Conservation (phyloP, 805 yeast species). For the Saturnispora zaruensis region DNA sequence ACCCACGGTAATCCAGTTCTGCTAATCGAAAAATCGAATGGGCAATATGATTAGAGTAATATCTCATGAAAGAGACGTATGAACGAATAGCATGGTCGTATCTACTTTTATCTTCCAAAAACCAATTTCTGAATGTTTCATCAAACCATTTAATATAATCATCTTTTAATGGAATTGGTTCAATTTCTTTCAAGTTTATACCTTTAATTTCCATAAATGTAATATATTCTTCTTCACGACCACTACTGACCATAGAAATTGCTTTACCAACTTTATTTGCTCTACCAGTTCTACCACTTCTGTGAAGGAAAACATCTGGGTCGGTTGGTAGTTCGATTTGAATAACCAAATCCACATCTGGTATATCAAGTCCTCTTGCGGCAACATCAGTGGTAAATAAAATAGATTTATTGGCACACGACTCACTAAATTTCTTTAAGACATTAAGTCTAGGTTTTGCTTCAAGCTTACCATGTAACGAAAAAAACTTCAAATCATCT, state of each 20-base stretch:
- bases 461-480: slow-evolving; percentile 87
- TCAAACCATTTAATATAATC: slow-evolving; percentile 24
- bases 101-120: slow-evolving; percentile 64
- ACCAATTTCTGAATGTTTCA: slow-evolving; percentile 38
- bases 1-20: slow-evolving; percentile 58
- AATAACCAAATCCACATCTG: slow-evolving; percentile 88
- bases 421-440: slow-evolving; percentile 48
- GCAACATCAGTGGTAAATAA: slow-evolving; percentile 96
- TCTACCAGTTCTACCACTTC: slow-evolving; percentile 93
- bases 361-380: slow-evolving; percentile 92
- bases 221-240: slow-evolving; percentile 74
- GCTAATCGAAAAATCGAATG: slow-evolving; percentile 76
- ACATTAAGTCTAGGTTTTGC: slow-evolving; percentile 74
- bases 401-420: slow-evolving; percentile 42
- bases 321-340: slow-evolving; percentile 94
- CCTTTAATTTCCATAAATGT: slow-evolving; percentile 71
- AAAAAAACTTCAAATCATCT: slow-evolving; percentile 37
- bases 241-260: slow-evolving; percentile 59
- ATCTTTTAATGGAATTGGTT: slow-evolving; percentile 16
- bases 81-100: slow-evolving; percentile 76
- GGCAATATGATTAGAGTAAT: slow-evolving; percentile 83
- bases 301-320: slow-evolving; percentile 82
- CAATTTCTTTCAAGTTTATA: slow-evolving; percentile 40
- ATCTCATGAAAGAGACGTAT: slow-evolving; percentile 74
- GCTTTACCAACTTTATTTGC: slow-evolving; percentile 83